phyloP scores from a whole-genome alignment of 2,329 filamentous ascomycete species.

The Ambrosiella cleistominuta region DNA sequence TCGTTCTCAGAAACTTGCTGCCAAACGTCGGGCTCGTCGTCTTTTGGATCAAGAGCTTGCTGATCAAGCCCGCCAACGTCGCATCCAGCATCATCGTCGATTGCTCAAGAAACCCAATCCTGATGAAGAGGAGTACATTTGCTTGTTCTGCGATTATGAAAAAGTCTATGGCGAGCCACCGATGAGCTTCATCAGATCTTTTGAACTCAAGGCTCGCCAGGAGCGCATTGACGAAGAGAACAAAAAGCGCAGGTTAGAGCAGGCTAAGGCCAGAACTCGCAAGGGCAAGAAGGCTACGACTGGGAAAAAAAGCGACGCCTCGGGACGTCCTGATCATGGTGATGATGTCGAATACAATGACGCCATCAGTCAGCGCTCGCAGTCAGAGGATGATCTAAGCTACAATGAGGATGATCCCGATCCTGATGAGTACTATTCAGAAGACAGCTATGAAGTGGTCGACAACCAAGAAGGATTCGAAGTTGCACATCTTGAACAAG shows the following conservation, averaged over 20 bases:
- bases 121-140: conserved; percentile 72
- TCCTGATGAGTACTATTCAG: conserved; percentile 3
- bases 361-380: not conserved
- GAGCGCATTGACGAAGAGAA: conserved; percentile 74
- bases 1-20: too few relatives aligned
- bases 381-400: not conserved
- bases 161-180: conserved; percentile 82
- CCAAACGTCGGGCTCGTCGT: too few relatives aligned
- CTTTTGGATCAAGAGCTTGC: conserved; percentile 39
- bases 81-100: conserved; percentile 56
- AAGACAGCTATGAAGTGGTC: not conserved
- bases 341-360: not conserved
- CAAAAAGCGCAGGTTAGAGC: conserved; percentile 67
- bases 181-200: conserved; percentile 67
- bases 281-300: conserved; percentile 56
- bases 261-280: conserved; percentile 81
- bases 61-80: conserved; percentile 58
- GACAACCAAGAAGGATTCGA: conserved; percentile 1
- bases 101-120: conserved; percentile 51
- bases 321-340: not conserved
- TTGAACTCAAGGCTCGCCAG: conserved; percentile 84
- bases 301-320: not conserved
- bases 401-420: conserved; percentile 6
- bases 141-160: conserved; percentile 97
- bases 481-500: conserved; percentile 15